Evolutionary conservation across 2,329 filamentous ascomycete genomes (phyloP).

Genomic region (Penicillium psychrosexuale): DNA sequence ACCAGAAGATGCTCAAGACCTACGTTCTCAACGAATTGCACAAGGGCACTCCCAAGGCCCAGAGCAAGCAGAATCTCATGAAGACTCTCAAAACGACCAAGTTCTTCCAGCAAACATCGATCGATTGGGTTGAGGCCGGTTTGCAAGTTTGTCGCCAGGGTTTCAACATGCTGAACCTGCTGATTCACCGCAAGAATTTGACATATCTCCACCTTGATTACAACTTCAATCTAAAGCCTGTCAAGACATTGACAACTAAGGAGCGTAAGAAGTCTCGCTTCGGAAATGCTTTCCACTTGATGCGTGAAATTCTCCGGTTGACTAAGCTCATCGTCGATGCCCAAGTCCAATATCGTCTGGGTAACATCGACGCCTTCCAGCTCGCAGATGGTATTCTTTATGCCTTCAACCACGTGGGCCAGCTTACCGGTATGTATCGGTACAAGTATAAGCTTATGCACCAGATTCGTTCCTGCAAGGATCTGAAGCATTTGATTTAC

Average conservation of each 20-base stretch:
- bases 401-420: constrained; percentile 97
- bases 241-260: constrained; percentile 97
- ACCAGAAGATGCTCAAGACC: constrained; percentile 95
- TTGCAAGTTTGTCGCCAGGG: constrained; percentile 96
- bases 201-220: constrained; percentile 98
- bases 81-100: constrained; percentile 91
- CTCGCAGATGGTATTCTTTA: constrained; percentile 98
- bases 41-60: constrained; percentile 90
- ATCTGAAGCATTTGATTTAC: constrained; percentile 98
- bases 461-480: constrained; percentile 97
- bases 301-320: constrained; percentile 93
- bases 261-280: constrained; percentile 99
- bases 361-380: constrained; percentile 98
- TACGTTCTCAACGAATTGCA: constrained; percentile 96
- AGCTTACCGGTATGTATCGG: constrained; percentile 97
- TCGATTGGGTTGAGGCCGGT: constrained; percentile 98
- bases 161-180: constrained; percentile 97
- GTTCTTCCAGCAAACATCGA: constrained; percentile 98
- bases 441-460: constrained; percentile 99
- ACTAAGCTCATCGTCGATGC: constrained; percentile 98
- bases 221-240: constrained; percentile 98
- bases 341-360: constrained; percentile 94
- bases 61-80: constrained; percentile 90
- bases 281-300: constrained; percentile 97
- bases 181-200: constrained; percentile 97